Evolutionary conservation across 108 stramenopile genomes (phyloP).

Genomic region (Schizochytrium sp.): DNA sequence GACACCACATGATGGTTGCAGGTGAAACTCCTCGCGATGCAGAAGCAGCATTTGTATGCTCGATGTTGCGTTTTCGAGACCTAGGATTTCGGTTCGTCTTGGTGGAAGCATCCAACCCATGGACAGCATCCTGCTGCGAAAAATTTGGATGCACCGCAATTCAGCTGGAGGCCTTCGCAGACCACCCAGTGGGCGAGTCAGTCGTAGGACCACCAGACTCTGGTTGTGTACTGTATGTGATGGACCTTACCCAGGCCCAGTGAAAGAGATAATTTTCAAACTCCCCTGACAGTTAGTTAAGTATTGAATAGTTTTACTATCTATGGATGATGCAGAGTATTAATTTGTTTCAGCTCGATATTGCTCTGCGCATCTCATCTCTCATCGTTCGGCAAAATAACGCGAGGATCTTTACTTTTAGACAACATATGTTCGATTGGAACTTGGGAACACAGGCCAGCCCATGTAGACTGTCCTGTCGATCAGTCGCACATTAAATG

Average conservation of each 20-base stretch:
- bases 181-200: neutral
- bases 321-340: no score
- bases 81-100: conserved; percentile 16
- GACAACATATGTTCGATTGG: no score
- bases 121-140: conserved; percentile 2
- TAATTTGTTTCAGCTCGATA: no score
- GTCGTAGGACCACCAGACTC: neutral
- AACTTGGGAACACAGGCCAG: no score
- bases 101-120: conserved; percentile 3
- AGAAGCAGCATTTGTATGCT: neutral
- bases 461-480: no score
- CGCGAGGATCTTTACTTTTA: no score
- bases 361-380: no score
- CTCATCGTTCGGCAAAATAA: no score
- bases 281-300: no score
- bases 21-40: neutral
- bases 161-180: neutral
- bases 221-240: neutral
- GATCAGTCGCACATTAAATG: no score
- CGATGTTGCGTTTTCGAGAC: neutral
- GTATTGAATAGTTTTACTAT: no score
- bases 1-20: neutral
- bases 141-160: conserved; percentile 21
- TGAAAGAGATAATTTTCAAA: no score
- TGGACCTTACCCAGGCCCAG: neutral